Base-by-base conservation (phyloP, 495 filamentous ascomycete species). In the Podospora appendiculata region DNA sequence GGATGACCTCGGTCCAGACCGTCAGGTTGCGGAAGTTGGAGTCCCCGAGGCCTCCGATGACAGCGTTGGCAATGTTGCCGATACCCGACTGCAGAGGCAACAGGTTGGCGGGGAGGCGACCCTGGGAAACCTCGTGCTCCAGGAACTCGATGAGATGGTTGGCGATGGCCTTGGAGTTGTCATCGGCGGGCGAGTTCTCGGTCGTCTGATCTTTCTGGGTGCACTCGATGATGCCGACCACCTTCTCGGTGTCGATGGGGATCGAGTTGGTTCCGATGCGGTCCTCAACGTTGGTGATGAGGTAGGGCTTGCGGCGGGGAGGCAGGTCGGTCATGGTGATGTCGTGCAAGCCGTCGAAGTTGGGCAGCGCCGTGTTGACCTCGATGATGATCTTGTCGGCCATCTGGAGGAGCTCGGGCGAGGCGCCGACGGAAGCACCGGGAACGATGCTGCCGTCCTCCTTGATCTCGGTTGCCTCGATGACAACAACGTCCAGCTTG, bases 1-100 rank as follows among this genome's bases (percentile, higher is more conserved):
- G 90, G 54, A 95, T 82, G 36, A 95, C 90, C 66, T 95, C 90
- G 47, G 90, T 95, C 90, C 90, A 95, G 13, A 95, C 90, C 60
- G 84, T 88, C 41, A 95, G 80, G 72, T 94, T 86, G 46, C 79
- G 78, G 79, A 95, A 95, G 64, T 91, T 86, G 48, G 87, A 88
- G 56, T 87, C 81, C 59, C 84, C 79, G 38, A 95, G 82, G 6
- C 90, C 90, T 48, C 90, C 89, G 55, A 95, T 80, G 50, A 95
- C 90, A 25, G 90, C 90, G 63, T 95, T 95, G 70, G 90, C 90
- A 60, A 95, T 95, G 74, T 95, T 95, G 47, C 90, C 90, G 53
- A 95, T 95, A 35, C 90, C 90, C 16, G 85, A 89, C 61, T 95
- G 90, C 51, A 95, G 78, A 6, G 90, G 90, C 9, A 94, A 78